phyloP scores from a whole-genome alignment of 2,329 filamentous ascomycete genomes.

The Fusarium heterosporum region DNA sequence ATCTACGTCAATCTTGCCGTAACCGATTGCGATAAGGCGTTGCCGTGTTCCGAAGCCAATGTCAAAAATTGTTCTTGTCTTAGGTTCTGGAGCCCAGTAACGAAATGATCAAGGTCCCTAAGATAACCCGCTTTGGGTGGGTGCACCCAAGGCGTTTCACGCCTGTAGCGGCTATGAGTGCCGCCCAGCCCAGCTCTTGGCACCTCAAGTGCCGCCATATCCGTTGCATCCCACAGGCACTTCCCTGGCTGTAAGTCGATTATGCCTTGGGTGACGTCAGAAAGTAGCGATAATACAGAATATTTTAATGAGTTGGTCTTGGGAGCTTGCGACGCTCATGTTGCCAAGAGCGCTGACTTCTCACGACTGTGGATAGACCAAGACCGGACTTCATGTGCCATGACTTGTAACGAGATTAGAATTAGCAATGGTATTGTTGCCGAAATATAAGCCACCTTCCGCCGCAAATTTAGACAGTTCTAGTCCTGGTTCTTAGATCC shows the following conservation, averaged over 20 bases:
- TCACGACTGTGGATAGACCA: constrained; percentile 32
- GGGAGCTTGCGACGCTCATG: constrained; percentile 39
- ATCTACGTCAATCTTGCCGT: constrained; percentile 4
- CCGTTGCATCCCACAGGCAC: constrained; percentile 21
- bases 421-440: not conserved
- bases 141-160: constrained; percentile 9
- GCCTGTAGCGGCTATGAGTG: constrained; percentile 26
- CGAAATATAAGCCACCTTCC: constrained; percentile 40
- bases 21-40: constrained; percentile 1
- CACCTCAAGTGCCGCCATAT: constrained; percentile 35
- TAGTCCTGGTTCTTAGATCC: constrained; percentile 4
- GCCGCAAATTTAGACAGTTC: constrained; percentile 1
- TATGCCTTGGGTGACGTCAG: constrained; percentile 42
- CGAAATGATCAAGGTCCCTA: constrained; percentile 25
- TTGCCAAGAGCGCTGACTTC: constrained; percentile 31
- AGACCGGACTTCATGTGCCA: constrained; percentile 9
- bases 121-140: constrained; percentile 9
- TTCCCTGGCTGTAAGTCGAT: constrained; percentile 13
- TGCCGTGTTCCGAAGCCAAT: constrained; percentile 39
- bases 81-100: constrained; percentile 8
- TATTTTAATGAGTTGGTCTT: constrained; percentile 25
- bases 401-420: constrained; percentile 12
- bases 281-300: constrained; percentile 11
- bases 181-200: constrained; percentile 40
- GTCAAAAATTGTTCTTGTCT: constrained; percentile 10